phyloP scores from a whole-genome alignment of 768 basidiomycete species.

The Rhizopogon vulgaris region DNA sequence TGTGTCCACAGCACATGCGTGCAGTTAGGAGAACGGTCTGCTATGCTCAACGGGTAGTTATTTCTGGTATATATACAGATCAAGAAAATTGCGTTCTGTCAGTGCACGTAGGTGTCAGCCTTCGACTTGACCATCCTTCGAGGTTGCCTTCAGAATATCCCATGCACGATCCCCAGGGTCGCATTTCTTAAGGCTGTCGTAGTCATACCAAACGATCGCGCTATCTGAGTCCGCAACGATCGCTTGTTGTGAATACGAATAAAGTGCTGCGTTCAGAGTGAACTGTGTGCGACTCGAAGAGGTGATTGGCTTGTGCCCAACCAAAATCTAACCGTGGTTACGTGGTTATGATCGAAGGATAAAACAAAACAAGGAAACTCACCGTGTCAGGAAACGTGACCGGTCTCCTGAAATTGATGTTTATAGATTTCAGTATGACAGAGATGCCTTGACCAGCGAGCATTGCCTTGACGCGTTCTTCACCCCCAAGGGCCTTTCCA shows the following conservation, averaged over 20 bases:
- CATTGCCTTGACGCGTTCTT: conserved; percentile 48
- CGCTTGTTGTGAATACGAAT: conserved; percentile 55
- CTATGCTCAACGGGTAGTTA: neutral
- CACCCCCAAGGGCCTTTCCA: conserved; percentile 55
- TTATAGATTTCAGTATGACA: conserved; percentile 67
- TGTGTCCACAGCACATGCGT: too few species aligned
- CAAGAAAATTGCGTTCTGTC: neutral
- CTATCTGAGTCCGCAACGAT: conserved; percentile 63
- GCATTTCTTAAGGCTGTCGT: conserved; percentile 58
- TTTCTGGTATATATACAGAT: neutral
- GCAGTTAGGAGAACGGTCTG: neutral
- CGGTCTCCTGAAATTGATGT: conserved; percentile 61
- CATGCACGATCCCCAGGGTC: conserved; percentile 49
- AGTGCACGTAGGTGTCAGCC: neutral
- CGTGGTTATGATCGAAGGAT: conserved; percentile 2
- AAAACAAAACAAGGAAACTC: conserved; percentile 16
- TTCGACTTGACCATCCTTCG: neutral
- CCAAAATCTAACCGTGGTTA: conserved; percentile 41
- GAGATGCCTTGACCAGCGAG: conserved; percentile 60
- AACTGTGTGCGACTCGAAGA: conserved; percentile 38
- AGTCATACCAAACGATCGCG: conserved; percentile 74
- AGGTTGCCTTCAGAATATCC: conserved; percentile 21
- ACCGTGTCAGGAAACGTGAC: conserved; percentile 77
- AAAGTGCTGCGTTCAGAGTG: conserved; percentile 47
- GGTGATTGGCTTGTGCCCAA: conserved; percentile 52